Percentiles rank a stretch among this genome's conserved stretches.
These are phyloP conservation scores for Skeletonema costatum DNA, from an alignment of 108 stramenopile genomes.

Conservation along the genomic window DNA sequence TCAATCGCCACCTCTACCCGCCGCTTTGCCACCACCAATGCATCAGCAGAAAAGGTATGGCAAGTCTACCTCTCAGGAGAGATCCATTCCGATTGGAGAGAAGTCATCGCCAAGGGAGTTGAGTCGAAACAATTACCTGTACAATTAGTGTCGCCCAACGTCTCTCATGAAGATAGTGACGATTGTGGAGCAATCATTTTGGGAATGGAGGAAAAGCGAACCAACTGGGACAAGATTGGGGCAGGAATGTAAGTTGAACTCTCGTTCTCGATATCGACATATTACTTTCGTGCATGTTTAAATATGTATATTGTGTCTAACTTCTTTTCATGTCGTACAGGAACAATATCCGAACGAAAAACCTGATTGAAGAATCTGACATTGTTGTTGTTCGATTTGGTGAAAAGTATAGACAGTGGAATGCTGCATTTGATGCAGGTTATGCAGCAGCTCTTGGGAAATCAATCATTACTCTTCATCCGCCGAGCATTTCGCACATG, in stretches of 20 bases:
- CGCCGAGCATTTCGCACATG: constrained; percentile 83
- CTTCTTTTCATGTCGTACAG: too few relatives aligned
- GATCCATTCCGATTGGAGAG: constrained; percentile 89
- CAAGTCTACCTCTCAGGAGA: constrained; percentile 60
- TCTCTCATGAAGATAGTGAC: constrained; percentile 84
- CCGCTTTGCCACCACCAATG: not conserved
- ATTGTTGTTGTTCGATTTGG: constrained; percentile 90
- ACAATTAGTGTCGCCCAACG: constrained; percentile 68
- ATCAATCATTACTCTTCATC: constrained; percentile 82
- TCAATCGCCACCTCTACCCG: not conserved
- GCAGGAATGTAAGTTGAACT: constrained; percentile 49
- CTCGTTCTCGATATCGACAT: too few relatives aligned
- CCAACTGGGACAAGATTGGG: constrained; percentile 84
- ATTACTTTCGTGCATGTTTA: too few relatives aligned
- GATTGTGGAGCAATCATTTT: constrained; percentile 88
- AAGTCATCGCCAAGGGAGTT: constrained; percentile 77
- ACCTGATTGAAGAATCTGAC: constrained; percentile 74
- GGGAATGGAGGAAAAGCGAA: constrained; percentile 81
- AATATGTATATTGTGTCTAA: too few relatives aligned
- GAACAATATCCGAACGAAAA: constrained; percentile 83
- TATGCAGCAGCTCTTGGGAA: constrained; percentile 82
- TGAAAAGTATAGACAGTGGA: constrained; percentile 89
- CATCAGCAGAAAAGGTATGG: constrained; percentile 27
- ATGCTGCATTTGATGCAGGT: constrained; percentile 89
- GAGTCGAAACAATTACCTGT: constrained; percentile 68